A percentile compares a stretch with the other conserved stretches of the same genome.
Evolutionary conservation across 345 rosid species (phyloP).

Genomic region (Bruguiera gymnorhiza): DNA sequence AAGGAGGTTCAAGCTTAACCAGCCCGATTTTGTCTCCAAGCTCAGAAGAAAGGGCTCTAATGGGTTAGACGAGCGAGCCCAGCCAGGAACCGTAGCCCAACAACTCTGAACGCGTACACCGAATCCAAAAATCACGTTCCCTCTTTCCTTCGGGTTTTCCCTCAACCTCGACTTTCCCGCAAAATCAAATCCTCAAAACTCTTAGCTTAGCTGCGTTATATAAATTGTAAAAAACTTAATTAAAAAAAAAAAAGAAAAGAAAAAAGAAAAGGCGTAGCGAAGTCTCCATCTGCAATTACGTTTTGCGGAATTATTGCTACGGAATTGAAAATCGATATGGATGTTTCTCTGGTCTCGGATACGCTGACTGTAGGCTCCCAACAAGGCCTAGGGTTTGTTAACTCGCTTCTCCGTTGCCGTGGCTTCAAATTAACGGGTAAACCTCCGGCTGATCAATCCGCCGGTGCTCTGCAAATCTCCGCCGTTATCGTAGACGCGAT

Average conservation of each 20-base stretch:
- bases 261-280: neutral
- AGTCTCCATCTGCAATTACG: neutral
- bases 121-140: slow-evolving; percentile 5
- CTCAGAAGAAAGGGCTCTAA: no score
- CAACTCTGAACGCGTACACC: neutral
- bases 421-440: slow-evolving; percentile 9
- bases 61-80: no score
- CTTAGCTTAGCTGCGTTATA: slow-evolving; percentile 19
- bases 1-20: no score
- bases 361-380: slow-evolving; percentile 37
- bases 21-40: no score
- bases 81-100: no score
- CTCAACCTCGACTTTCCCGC: neutral
- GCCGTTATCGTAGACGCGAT: slow-evolving; percentile 40
- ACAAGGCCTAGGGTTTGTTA: slow-evolving; percentile 53
- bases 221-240: neutral
- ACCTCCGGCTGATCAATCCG: slow-evolving; percentile 27
- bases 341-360: slow-evolving; percentile 49
- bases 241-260: neutral
- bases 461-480: slow-evolving; percentile 28
- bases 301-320: neutral
- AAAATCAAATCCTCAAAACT: slow-evolving; percentile 8
- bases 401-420: slow-evolving; percentile 35
- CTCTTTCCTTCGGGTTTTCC: neutral
- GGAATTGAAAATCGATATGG: slow-evolving; percentile 37